Evolutionary conservation across 805 yeast species (phyloP).

Genomic region (Candida yuanshanica): DNA sequence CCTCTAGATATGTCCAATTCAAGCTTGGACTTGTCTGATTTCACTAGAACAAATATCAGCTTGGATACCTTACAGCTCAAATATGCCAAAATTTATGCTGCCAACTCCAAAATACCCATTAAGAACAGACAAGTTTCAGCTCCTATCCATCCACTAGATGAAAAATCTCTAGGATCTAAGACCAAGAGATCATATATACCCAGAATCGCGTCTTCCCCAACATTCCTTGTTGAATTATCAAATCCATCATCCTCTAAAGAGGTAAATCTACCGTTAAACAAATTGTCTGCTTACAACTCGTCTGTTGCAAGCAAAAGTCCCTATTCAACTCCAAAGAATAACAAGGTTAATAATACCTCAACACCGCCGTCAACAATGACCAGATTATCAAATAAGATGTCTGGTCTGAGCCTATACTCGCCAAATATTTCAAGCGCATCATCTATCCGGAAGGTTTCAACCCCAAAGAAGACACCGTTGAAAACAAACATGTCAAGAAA

Average conservation of each 20-base stretch:
- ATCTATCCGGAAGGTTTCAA: not conserved
- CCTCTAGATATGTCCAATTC: not conserved
- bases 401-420: slow-evolving; percentile 8
- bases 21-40: not conserved
- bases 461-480: not conserved
- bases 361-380: slow-evolving; percentile 18
- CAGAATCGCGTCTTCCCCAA: slow-evolving; percentile 19
- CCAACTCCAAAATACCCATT: slow-evolving; percentile 18
- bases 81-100: slow-evolving; percentile 6
- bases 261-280: too few species aligned
- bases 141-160: slow-evolving; percentile 17
- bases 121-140: slow-evolving; percentile 16
- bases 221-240: not conserved
- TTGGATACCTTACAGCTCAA: slow-evolving; percentile 8
- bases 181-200: slow-evolving; percentile 18
- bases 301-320: slow-evolving; percentile 1
- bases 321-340: not conserved
- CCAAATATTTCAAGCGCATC: slow-evolving; percentile 1
- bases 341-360: not conserved
- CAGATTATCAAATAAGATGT: slow-evolving; percentile 11
- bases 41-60: not conserved
- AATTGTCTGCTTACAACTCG: too few species aligned
- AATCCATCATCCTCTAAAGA: not conserved
- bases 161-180: slow-evolving; percentile 5
- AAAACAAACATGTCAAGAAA: not conserved